phyloP scores from a whole-genome alignment of 805 yeast genomes.

The Spathaspora girioi region DNA sequence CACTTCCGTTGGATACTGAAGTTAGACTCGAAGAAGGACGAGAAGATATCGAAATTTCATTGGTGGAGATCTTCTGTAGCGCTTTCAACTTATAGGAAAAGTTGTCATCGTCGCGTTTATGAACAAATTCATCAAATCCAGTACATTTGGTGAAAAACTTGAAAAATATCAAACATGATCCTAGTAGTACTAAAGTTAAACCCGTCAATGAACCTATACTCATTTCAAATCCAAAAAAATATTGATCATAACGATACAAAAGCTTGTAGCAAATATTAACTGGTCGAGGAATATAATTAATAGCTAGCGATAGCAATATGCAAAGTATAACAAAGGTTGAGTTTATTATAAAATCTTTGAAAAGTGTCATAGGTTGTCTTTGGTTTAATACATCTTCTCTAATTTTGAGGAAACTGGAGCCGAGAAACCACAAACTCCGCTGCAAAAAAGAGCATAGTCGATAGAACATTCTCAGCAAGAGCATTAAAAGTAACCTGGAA shows the following conservation, averaged over 20 bases:
- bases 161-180: not conserved
- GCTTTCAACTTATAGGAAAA: slow-evolving; percentile 1
- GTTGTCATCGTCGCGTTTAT: not conserved
- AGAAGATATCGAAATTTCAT: not conserved
- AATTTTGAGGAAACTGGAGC: not conserved
- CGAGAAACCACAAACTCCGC: not conserved
- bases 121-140: not conserved
- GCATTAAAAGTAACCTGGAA: not conserved
- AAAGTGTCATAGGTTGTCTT: not conserved
- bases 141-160: not conserved
- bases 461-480: not conserved
- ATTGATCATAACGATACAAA: slow-evolving; percentile 6
- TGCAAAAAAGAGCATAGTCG: not conserved
- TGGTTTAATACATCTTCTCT: slow-evolving; percentile 4
- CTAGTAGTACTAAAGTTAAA: not conserved
- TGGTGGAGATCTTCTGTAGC: not conserved
- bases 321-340: slow-evolving; percentile 1
- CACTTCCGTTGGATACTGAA: not conserved
- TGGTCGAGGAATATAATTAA: slow-evolving; percentile 7
- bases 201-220: slow-evolving; percentile 6
- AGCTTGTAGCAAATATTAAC: slow-evolving; percentile 5
- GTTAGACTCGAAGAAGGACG: not conserved
- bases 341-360: slow-evolving; percentile 1
- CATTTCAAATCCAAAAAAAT: slow-evolving; percentile 6
- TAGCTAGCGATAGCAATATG: not conserved